These are phyloP conservation scores for Rhodotorula paludigena DNA, from an alignment of 768 basidiomycete genomes.

Conservation along the genomic window DNA sequence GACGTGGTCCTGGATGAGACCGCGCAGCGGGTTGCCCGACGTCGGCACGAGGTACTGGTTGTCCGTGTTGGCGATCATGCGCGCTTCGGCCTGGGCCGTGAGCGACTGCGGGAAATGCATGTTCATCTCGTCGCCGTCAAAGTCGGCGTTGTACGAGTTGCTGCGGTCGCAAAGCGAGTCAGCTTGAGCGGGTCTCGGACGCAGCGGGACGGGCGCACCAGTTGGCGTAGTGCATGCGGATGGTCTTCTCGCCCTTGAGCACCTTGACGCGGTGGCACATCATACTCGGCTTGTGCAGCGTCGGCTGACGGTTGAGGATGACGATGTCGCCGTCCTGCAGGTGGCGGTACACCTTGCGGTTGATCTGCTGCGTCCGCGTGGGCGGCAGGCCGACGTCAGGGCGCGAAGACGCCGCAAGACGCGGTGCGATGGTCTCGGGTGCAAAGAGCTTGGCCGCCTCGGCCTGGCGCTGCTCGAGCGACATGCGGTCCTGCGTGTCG, in stretches of 20 bases:
- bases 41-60: slow-evolving; percentile 99
- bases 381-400: slow-evolving; percentile 51
- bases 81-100: slow-evolving; percentile 87
- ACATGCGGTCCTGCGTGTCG: slow-evolving; percentile 65
- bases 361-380: slow-evolving; percentile 65
- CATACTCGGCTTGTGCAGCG: slow-evolving; percentile 98
- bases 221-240: slow-evolving; percentile 99
- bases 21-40: slow-evolving; percentile 93
- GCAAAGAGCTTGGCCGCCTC: slow-evolving; percentile 93
- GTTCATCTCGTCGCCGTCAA: slow-evolving; percentile 75
- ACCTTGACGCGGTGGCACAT: slow-evolving; percentile 95
- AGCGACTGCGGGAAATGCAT: slow-evolving; percentile 99
- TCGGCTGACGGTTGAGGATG: slow-evolving; percentile 95
- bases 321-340: slow-evolving; percentile 89
- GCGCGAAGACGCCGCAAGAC: slow-evolving; percentile 24
- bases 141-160: slow-evolving; percentile 3
- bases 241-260: slow-evolving; percentile 92
- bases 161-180: not conserved
- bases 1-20: slow-evolving; percentile 97
- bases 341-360: slow-evolving; percentile 97
- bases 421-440: slow-evolving; percentile 54
- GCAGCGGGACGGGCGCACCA: slow-evolving; percentile 56
- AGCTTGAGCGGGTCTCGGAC: too few species aligned
- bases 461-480: slow-evolving; percentile 82
- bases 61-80: slow-evolving; percentile 92